Evolutionary conservation across 169 alveolate species (phyloP).

Genomic region (Plasmodium gaboni): DNA sequence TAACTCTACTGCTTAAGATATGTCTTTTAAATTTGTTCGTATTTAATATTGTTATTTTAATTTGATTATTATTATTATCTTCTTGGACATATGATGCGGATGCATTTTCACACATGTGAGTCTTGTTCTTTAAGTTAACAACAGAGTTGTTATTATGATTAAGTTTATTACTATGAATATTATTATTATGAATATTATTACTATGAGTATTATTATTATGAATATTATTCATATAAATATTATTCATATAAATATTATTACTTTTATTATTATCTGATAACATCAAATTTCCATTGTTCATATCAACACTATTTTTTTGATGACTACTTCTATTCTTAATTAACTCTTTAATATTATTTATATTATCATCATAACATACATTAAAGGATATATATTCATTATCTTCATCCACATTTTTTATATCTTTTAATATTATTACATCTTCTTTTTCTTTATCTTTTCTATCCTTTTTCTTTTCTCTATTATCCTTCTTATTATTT

Average conservation of each 20-base stretch:
- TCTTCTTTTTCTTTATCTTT: slow-evolving; percentile 3
- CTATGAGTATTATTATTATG: not conserved
- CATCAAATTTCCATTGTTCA: not conserved
- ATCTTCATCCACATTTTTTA: slow-evolving; percentile 4
- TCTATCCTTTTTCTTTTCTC: not conserved
- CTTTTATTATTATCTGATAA: too few relatives aligned
- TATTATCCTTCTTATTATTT: not conserved
- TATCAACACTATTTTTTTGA: not conserved
- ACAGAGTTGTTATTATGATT: not conserved
- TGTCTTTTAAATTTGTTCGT: slow-evolving; percentile 51
- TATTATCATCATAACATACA: slow-evolving; percentile 32
- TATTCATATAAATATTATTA: too few relatives aligned
- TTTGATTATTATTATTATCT: slow-evolving; percentile 4
- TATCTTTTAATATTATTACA: not conserved
- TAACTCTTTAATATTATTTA: slow-evolving; percentile 38
- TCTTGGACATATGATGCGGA: too few relatives aligned
- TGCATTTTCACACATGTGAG: not conserved
- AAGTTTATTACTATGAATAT: not conserved
- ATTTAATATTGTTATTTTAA: slow-evolving; percentile 48
- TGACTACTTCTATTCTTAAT: slow-evolving; percentile 29
- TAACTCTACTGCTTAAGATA: slow-evolving; percentile 46
- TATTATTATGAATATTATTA: not conserved
- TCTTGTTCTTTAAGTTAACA: not conserved
- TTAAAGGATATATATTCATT: slow-evolving; percentile 54
- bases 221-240: too few relatives aligned